Conservation (phyloP, 495 filamentous ascomycete genomes). For the Aspergillus biplanus region DNA sequence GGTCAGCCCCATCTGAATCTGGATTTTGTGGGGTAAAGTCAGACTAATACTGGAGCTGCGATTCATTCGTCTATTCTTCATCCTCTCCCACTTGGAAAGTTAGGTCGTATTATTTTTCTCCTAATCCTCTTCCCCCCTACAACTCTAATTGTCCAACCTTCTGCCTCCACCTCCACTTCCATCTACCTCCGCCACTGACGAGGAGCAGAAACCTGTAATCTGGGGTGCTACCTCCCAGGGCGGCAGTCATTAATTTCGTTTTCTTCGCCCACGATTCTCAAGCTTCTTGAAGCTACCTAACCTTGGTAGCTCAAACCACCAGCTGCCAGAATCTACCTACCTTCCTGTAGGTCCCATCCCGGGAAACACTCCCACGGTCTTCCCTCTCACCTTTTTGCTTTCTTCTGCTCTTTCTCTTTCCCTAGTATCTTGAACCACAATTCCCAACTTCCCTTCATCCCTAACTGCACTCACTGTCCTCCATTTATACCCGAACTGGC, state of each 20-base stretch:
- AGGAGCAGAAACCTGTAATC: background rate
- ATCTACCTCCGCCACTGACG: background rate
- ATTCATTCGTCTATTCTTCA: slow-evolving; percentile 10
- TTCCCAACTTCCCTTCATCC: background rate
- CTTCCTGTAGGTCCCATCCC: background rate
- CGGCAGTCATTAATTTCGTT: background rate
- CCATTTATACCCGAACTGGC: background rate
- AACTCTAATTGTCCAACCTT: background rate
- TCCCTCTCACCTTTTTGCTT: background rate
- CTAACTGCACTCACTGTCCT: background rate
- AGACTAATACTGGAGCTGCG: background rate
- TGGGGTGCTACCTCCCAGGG: background rate
- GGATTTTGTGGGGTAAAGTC: slow-evolving; percentile 29
- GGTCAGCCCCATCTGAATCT: slow-evolving; percentile 14
- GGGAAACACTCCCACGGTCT: background rate
- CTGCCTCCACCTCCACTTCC: background rate
- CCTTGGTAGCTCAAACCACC: background rate
- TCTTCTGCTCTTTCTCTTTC: background rate
- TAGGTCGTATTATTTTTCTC: background rate
- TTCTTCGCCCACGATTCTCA: background rate
- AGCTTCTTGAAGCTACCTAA: slow-evolving; percentile 9
- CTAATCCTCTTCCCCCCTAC: background rate
- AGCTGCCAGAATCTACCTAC: background rate
- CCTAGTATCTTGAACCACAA: slow-evolving; percentile 30
- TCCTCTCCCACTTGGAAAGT: background rate